Conservation (phyloP, 495 filamentous ascomycete species). For the Neurospora sp. region DNA sequence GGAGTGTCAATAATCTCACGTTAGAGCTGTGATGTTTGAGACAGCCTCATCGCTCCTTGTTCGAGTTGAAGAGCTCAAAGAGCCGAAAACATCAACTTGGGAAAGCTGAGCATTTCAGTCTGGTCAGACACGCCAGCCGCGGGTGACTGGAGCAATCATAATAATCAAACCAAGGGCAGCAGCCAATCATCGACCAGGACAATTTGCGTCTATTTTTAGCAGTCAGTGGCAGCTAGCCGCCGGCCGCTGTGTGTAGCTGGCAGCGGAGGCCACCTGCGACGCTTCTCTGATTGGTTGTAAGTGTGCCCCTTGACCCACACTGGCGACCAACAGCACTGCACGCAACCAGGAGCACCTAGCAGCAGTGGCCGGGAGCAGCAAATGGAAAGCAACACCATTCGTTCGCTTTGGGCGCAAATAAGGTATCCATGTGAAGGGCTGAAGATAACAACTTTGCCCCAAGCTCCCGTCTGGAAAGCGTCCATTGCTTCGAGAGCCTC, state of each 20-base stretch:
- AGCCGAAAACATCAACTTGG: background rate
- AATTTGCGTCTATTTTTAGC: background rate
- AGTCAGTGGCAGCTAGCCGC: background rate
- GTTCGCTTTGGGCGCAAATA: background rate
- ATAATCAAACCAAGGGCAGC: background rate
- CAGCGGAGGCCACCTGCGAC: background rate
- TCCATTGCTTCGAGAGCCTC: background rate
- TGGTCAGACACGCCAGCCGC: background rate
- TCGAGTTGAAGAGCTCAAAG: background rate
- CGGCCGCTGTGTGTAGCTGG: background rate
- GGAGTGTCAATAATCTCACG: background rate
- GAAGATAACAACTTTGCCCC: background rate
- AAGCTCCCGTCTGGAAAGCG: background rate
- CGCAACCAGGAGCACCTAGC: background rate
- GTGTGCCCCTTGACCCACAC: background rate
- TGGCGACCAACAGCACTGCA: background rate
- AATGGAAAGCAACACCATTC: background rate
- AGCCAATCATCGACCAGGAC: background rate
- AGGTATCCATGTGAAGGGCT: background rate
- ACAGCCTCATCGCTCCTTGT: background rate
- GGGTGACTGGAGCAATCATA: background rate
- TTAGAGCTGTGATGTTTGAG: background rate
- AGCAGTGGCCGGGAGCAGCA: background rate
- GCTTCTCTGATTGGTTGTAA: background rate
- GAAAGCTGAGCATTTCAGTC: background rate